Percentiles rank a stretch among this genome's conserved stretches.
Evolutionary conservation across 78 protist species (phyloP).

Genomic region (Isochrysis galbana): DNA sequence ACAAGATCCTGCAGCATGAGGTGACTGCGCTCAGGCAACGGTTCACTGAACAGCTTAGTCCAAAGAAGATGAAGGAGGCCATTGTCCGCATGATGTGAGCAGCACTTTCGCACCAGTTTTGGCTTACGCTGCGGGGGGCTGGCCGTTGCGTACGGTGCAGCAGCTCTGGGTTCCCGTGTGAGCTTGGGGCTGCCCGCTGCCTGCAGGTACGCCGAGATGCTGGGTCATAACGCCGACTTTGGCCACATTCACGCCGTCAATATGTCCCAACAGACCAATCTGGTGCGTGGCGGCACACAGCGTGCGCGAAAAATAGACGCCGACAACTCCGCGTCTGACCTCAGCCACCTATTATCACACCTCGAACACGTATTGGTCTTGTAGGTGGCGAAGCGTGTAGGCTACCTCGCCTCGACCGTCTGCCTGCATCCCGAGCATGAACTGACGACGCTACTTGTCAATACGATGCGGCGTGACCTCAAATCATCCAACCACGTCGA

Average conservation of each 20-base stretch:
- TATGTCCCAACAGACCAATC: conserved; percentile 52
- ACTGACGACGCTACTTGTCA: conserved; percentile 67
- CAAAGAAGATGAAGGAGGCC: conserved; percentile 57
- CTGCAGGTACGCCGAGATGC: conserved; percentile 75
- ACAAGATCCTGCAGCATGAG: conserved; percentile 14
- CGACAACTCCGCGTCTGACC: too few species aligned
- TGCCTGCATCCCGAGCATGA: conserved; percentile 65
- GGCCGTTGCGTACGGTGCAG: too few species aligned
- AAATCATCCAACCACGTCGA: conserved; percentile 47
- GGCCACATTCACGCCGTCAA: conserved; percentile 83
- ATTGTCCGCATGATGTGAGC: conserved; percentile 54
- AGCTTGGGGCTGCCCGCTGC: too few species aligned
- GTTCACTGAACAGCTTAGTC: background rate
- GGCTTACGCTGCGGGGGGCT: too few species aligned
- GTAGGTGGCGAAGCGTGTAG: background rate
- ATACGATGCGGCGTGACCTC: conserved; percentile 75
- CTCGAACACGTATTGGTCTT: too few species aligned
- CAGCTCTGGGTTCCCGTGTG: too few species aligned
- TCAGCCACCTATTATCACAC: too few species aligned
- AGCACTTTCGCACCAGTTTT: too few species aligned
- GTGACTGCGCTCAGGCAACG: background rate
- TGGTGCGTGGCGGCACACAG: too few species aligned
- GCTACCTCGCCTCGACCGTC: conserved; percentile 62
- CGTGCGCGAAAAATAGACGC: too few species aligned
- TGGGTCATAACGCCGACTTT: conserved; percentile 69